A percentile compares a stretch with the other conserved stretches of the same genome.
These are phyloP conservation scores for Kurtzmaniella quercitrusa DNA, from an alignment of 1,139 yeast species.

Conservation along the genomic window DNA sequence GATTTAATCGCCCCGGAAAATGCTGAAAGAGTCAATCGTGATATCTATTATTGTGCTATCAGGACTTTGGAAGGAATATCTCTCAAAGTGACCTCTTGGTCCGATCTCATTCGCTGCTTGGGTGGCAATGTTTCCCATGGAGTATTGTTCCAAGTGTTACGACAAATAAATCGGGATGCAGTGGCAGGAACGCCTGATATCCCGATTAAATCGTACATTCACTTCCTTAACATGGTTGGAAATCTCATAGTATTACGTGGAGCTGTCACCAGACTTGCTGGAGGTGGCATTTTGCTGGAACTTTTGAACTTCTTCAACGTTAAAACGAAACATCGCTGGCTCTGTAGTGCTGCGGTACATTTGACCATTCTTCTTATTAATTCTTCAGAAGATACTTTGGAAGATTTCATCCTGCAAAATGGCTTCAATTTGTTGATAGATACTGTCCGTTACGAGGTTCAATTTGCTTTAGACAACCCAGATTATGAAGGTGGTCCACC, in stretches of 20 bases:
- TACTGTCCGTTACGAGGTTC: slow-evolving; percentile 63
- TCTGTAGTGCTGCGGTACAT: slow-evolving; percentile 64
- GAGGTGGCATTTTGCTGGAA: slow-evolving; percentile 72
- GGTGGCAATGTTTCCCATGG: slow-evolving; percentile 95
- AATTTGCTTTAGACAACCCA: slow-evolving; percentile 56
- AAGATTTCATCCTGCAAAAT: slow-evolving; percentile 57
- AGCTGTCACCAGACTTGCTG: slow-evolving; percentile 38
- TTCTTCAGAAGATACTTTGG: slow-evolving; percentile 43
- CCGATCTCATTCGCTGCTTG: slow-evolving; percentile 73
- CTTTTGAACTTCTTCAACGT: slow-evolving; percentile 59
- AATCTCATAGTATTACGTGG: slow-evolving; percentile 54
- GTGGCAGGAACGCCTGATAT: slow-evolving; percentile 29
- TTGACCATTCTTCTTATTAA: slow-evolving; percentile 53
- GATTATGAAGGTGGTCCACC: slow-evolving; percentile 52
- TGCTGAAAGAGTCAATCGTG: slow-evolving; percentile 45
- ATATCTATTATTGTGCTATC: slow-evolving; percentile 56
- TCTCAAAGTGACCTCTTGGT: slow-evolving; percentile 55
- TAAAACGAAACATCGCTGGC: slow-evolving; percentile 48
- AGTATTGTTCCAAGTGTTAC: slow-evolving; percentile 63
- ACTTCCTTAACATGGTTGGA: slow-evolving; percentile 55
- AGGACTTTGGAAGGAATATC: slow-evolving; percentile 72
- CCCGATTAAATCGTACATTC: slow-evolving; percentile 45
- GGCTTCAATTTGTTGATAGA: slow-evolving; percentile 66
- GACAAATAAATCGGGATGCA: slow-evolving; percentile 53
- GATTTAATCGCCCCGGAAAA: slow-evolving; percentile 61